Evolutionary conservation across 2,329 filamentous ascomycete genomes (phyloP), one percentile per base, ranked within the genome.

Genomic region (Xylariaceae sp.): DNA sequence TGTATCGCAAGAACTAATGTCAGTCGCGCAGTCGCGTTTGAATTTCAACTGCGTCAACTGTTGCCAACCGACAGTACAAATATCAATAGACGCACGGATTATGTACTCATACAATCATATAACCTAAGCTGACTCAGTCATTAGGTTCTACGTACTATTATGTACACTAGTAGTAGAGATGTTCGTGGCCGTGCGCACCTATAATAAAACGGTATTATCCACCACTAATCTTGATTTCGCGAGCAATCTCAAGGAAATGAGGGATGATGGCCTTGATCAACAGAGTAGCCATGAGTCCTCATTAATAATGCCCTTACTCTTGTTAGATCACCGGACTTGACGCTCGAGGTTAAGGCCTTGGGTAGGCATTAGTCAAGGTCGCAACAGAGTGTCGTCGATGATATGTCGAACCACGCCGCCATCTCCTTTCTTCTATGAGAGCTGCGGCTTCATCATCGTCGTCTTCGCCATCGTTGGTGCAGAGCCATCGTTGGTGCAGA

Each of bases 321-420:
- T 75, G 66, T 54, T 67, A 71, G 37, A 65, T 77, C 41, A 69
- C 72, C 7, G 55, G 65, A n/a, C 72, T 73, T 40, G 65, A 71
- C 47, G 68, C 68, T 52, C 72, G 74, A 14, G 69, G 73, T 1
- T 66, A 66, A 47, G 74, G 74, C 9, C 61, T 75, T 29, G 74
- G 69, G 9, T 69, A 68, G 52, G 62, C 63, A 2, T 61, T 77
- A 21, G 66, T 74, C 46, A 62, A 65, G 29, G 63, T 57, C 10
- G 69, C 68, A 16, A 61, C 70, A 23, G 58, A 65, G 40, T 42
- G 67, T 74, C 18, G 70, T 70, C 10, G 73, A 75, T 1, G 72
- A 74, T 47, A 61, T 64, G 5, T 57, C 68, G 26, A 76, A 77
- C 53, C 42, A 41, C 12, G 60, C 65, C 5, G 73, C 73, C 2